Conservation (phyloP, 495 filamentous ascomycete genomes). For the Podospora anserina region DNA sequence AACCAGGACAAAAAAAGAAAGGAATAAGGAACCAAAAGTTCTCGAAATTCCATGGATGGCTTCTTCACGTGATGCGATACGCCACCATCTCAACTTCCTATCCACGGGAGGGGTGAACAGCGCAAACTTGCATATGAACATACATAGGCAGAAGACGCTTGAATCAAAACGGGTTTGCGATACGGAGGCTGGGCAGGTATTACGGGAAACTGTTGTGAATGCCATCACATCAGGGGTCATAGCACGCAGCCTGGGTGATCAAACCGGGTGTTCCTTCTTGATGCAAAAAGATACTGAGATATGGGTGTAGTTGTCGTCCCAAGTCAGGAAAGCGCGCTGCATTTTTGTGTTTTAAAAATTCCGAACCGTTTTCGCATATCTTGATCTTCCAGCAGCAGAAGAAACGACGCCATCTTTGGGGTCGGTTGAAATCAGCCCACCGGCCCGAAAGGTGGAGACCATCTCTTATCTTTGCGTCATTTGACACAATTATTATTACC, state of each 20-base stretch:
- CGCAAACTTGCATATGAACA: too few species aligned
- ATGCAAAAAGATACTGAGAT: too few species aligned
- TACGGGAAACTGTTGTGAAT: not conserved
- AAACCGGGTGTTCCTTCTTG: not conserved
- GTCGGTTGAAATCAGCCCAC: conserved; percentile 3
- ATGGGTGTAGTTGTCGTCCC: not conserved
- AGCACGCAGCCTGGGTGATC: not conserved
- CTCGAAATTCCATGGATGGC: not conserved
- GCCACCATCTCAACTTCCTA: too few species aligned
- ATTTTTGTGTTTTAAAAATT: not conserved
- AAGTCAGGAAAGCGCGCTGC: conserved; percentile 6
- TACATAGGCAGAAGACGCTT: too few species aligned
- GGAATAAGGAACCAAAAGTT: not conserved
- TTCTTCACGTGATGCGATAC: not conserved
- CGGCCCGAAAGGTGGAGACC: not conserved
- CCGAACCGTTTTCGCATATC: not conserved
- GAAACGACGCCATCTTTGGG: not conserved
- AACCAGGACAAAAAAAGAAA: not conserved
- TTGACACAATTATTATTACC: not conserved
- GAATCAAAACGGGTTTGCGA: not conserved
- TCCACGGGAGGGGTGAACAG: too few species aligned
- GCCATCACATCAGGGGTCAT: not conserved
- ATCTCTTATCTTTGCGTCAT: conserved; percentile 6
- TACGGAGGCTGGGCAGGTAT: not conserved
- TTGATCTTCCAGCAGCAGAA: too few species aligned